Evolutionary conservation across 2,329 filamentous ascomycete genomes (phyloP), one percentile per base, ranked within the genome.

Genomic region (Escovopsis sp.): DNA sequence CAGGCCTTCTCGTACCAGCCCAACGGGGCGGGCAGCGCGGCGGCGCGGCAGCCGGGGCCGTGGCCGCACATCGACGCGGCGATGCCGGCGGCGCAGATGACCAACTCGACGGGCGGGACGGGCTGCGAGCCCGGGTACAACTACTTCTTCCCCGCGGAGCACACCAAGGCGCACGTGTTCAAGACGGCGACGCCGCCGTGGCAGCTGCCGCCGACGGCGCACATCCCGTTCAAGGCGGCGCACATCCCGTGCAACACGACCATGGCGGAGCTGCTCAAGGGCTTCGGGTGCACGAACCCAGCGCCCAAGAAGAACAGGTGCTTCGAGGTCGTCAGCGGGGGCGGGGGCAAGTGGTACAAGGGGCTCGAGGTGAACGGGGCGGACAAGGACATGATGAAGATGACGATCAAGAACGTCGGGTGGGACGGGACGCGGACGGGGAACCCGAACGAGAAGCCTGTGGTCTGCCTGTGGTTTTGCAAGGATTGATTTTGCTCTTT

Each of bases 91-190:
- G 63, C 68, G 26, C 69, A 74, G 48, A 61, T 80, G 59, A 66
- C 64, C 38, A 77, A 79, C 58, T 66, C 68, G 0, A 72, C 71
- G 0, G 72, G 75, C 37, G 73, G 73, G 19, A 63, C 69, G 1
- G 73, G 75, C 35, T 70, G 70, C 46, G 75, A 79, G 50, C 73
- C 72, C 0, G 77, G 75, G 2, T 80, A 77, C 61, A 75, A 76
- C 59, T 76, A 77, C 57, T 69, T 78, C 52, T 80, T 78, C 58
- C 68, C 73, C 0, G 51, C 60, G 0, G 65, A 72, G 47, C 72
- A 79, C 55, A 74, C 72, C 28, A 77, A 74, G 48, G 61, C 79
- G 6, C 73, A 79, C 49, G 63, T 80, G 3, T 66, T 81, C 56
- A 69, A 68, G 48, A 65, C 67, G 8, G 51, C 58, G 12, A 62